A percentile compares a stretch with the other conserved stretches of the same genome.
Conservation (phyloP, 352 stramenopile genomes). For the Plasmopara viticola region DNA sequence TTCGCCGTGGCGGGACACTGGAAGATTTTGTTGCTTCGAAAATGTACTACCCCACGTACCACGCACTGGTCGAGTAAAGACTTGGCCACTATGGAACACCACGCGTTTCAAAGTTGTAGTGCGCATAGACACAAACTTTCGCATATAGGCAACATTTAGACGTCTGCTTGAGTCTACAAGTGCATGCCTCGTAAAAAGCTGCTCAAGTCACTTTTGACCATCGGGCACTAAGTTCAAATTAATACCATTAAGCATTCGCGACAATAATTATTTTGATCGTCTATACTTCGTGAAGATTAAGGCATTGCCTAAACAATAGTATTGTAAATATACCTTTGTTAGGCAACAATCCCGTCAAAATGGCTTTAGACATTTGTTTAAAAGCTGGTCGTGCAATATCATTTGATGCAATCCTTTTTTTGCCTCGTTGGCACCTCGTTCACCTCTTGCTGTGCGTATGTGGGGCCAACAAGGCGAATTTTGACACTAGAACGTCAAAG, state of each 20-base stretch:
- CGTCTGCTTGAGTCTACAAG: conserved; percentile 3
- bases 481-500: conserved; percentile 69
- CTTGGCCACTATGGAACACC: background rate
- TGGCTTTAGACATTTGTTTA: too few species aligned
- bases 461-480: conserved; percentile 47
- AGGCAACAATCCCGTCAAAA: background rate
- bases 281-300: too few species aligned
- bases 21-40: conserved; percentile 88
- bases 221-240: too few species aligned
- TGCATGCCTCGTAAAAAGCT: conserved; percentile 12
- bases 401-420: background rate
- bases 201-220: too few species aligned
- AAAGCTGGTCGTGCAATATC: background rate
- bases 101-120: conserved; percentile 4
- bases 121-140: conserved; percentile 8
- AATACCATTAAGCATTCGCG: background rate
- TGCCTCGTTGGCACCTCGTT: background rate
- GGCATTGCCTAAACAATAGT: background rate
- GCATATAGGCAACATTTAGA: background rate
- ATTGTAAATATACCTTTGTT: background rate
- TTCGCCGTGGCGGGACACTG: conserved; percentile 66
- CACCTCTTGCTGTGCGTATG: conserved; percentile 8
- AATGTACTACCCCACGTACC: conserved; percentile 94
- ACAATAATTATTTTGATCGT: conserved; percentile 5
- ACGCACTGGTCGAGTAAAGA: conserved; percentile 85